Evolutionary conservation across 2,329 filamentous ascomycete species (phyloP), one percentile per base, ranked within the genome.

Genomic region (Nothopassalora personata): DNA sequence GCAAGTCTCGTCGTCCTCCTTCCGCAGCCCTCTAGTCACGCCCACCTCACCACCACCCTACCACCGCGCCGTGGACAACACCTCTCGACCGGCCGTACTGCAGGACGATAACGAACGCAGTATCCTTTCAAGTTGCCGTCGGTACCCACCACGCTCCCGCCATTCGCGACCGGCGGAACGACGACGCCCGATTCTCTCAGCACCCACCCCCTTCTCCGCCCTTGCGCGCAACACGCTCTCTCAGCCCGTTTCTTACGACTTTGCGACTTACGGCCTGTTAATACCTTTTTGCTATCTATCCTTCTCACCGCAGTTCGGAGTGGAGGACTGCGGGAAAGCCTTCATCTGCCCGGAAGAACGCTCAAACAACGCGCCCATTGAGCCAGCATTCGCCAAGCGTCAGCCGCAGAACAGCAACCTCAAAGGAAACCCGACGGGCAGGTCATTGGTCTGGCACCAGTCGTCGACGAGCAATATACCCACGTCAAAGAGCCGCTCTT

Each of bases 221-320:
- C 33, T 45, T 33, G 54, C 31, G 48, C 61, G 59, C 54, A 59
- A 65, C 63, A 63, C 59, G 60, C 63, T 51, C 57, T 58, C 57
- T 50, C 59, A 50, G 56, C 54, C 56, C 49, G 46, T 56, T 56
- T 60, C 54, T 55, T 60, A 61, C 61, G 61, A 60, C 53, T 58
- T 49, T 49, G 59, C 57, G 57, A 63, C n/a, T 59, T 58, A 65
- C 63, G 63, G 61, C 63, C 63, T 62, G 60, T 50, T 65, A 65
- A 65, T 65, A 56, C 59, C 53, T 58, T 48, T 33, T 34, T 50
- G 28, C 59, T 19, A 53, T 49, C 19, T 56, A 52, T 55, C 59
- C 47, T 54, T 56, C 56, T 56, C 56, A 53, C 28, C 53, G 48
- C 30, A 34, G 53, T 15, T 31, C 5, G 8, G n/a, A 34, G 27